Evolutionary conservation across 495 filamentous ascomycete genomes (phyloP), one percentile per base, ranked within the genome.

Genomic region (Penicillium tannophilum): DNA sequence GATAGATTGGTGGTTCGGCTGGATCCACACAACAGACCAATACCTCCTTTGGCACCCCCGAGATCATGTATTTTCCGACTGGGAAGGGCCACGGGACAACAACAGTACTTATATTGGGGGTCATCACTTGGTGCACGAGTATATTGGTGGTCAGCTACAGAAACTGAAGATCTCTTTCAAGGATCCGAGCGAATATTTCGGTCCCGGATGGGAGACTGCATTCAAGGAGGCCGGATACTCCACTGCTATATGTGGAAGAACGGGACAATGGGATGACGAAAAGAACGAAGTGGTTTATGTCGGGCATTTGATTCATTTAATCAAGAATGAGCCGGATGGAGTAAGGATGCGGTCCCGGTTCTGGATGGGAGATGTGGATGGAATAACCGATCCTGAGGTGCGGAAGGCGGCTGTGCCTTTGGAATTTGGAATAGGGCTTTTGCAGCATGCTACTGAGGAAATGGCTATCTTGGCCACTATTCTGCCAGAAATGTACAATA

Each of bases 1-100:
- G 54, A 48, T 56, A 48, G 44, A 47, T 17, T 56, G 54, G 54
- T 56, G 54, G 54, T 56, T 56, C 8, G 54, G 44, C 26, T 56
- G 54, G 54, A 48, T 56, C 19, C 44, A 56, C 44, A 56, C 35
- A 24, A 56, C 54, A 7, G 54, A 49, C 17, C 54, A 56, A 35
- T 56, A 56, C 19, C 36, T 33, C 17, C 28, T 56, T 11, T 56
- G 54, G 54, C 54, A 56, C n/a, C 54, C 54, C 4, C 54, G 54
- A 30, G 54, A 56, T 30, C 54, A 56, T 12, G 54, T 56, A 16
- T 49, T 49, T n/a, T 56, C 54, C 24, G 54, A 56, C 30, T 47
- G 54, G 54, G 44, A 48, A 9, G 54, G 54, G 2, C 54, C 44
- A 8, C 54, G 54, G 2, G 54, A 48, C 2, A 56, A 56, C 31